A percentile compares a stretch with the other conserved stretches of the same genome.
These are phyloP conservation scores for Cladophialophora psammophila DNA, from an alignment of 2,329 filamentous ascomycete genomes.

Conservation along the genomic window DNA sequence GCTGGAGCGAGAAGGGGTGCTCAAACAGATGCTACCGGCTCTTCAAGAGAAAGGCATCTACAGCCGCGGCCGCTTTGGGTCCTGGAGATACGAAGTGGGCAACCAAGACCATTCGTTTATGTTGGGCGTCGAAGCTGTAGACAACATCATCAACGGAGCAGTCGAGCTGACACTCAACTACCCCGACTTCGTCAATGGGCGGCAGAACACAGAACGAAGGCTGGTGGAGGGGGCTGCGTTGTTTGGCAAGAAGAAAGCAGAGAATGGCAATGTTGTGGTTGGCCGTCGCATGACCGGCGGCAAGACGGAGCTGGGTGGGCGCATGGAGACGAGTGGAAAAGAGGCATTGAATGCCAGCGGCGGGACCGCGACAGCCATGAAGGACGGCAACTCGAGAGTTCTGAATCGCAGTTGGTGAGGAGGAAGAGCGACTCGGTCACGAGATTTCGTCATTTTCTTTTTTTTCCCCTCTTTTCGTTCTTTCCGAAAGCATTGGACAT, in stretches of 20 bases:
- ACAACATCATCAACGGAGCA: constrained; percentile 86
- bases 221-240: constrained; percentile 68
- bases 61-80: constrained; percentile 95
- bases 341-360: constrained; percentile 27
- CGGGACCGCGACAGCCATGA: constrained; percentile 27
- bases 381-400: constrained; percentile 30
- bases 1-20: constrained; percentile 92
- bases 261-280: constrained; percentile 33
- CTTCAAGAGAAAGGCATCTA: constrained; percentile 90
- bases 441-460: background rate
- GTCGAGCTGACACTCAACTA: constrained; percentile 95
- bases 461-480: background rate
- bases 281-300: constrained; percentile 40
- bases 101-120: constrained; percentile 99
- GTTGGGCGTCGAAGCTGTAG: constrained; percentile 91
- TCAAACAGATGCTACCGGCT: constrained; percentile 90
- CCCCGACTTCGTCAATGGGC: constrained; percentile 89
- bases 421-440: background rate
- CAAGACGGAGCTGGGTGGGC: constrained; percentile 38
- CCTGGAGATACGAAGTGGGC: constrained; percentile 96
- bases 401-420: constrained; percentile 30
- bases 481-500: background rate
- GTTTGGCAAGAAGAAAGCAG: constrained; percentile 56
- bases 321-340: constrained; percentile 33
- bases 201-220: constrained; percentile 68